Evolutionary conservation across 306 rosid species (phyloP).

Genomic region (Cucurbita argyrosperma): DNA sequence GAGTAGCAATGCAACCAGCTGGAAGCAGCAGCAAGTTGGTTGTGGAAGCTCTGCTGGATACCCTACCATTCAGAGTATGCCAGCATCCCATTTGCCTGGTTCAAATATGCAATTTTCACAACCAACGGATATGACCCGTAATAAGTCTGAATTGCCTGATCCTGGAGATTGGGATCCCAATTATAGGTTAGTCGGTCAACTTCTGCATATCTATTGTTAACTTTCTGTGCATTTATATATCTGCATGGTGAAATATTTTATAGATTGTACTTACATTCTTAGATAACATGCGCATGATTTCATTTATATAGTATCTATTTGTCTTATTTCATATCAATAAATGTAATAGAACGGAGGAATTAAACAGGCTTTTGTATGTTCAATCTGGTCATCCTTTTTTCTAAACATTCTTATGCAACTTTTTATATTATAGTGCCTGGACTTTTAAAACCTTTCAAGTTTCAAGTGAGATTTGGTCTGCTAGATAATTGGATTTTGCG

Average conservation of each 20-base stretch:
- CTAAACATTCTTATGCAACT: background rate
- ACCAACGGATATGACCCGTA: slow-evolving; percentile 32
- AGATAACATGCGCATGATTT: background rate
- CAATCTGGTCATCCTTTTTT: background rate
- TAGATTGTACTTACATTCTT: background rate
- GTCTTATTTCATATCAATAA: background rate
- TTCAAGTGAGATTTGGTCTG: background rate
- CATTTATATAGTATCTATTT: background rate
- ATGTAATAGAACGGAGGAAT: background rate
- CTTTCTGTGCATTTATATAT: background rate
- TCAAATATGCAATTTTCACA: slow-evolving; percentile 34
- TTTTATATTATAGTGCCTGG: background rate
- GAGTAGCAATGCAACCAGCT: slow-evolving; percentile 37
- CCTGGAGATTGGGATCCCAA: slow-evolving; percentile 99
- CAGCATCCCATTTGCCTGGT: slow-evolving; percentile 32
- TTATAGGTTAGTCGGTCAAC: slow-evolving; percentile 48
- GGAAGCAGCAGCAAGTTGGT: slow-evolving; percentile 66
- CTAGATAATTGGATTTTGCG: background rate
- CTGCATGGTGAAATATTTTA: background rate
- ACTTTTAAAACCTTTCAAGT: background rate
- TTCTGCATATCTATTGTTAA: background rate
- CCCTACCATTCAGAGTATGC: slow-evolving; percentile 36
- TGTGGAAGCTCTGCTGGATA: slow-evolving; percentile 36
- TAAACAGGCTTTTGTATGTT: background rate
- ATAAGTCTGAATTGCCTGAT: slow-evolving; percentile 69